Evolutionary conservation across 192 early-diverging fungal species (phyloP), one percentile per base, ranked within the genome.

Genomic region (Podila epicladia): DNA sequence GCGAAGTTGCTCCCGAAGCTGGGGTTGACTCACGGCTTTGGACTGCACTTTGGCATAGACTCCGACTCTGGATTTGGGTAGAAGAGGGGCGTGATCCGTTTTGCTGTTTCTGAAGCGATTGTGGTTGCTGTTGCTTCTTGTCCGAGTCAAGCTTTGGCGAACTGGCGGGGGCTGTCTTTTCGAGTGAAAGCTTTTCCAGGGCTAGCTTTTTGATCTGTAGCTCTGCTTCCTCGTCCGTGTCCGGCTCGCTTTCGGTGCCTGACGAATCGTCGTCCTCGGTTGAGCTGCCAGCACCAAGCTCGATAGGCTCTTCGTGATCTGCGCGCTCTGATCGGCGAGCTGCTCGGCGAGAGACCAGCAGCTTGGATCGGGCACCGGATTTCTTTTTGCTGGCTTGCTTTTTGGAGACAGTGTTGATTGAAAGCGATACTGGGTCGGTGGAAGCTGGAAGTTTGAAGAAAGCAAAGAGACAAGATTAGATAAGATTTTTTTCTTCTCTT

Each of bases 201-300:
- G 71, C 77, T 32, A 73, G 50, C 31, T 64, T 63, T 38, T 80
- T 80, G 53, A 80, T 62, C 62, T 73, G 77, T 31, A 80, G 45
- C 31, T 80, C 77, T 20, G 77, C 77, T 58, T 80, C 77, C 32
- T 80, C 77, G 26, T 80, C 77, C 26, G 77, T 60, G 35, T 80
- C 77, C 0, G 71, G 77, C 29, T 73, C 77, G 35, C 73, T 71
- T 31, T 70, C 72, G 6, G 15, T 67, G 62, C 71, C 64, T n/a
- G 65, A 69, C 33, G 77, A 53, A 49, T 72, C 65, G 24, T 62
- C 65, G 26, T 79, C 76, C 19, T 79, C 77, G 55, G 72, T 71
- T 28, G 77, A 80, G 57, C 77, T 80, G 33, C 77, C 73, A 50
- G 72, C 70, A 1, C 66, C 77, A 19, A 80, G 48, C 26, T 80